Percentiles rank a stretch among this genome's conserved stretches.
phyloP scores from a whole-genome alignment of 169 alveolate genomes.

The Plasmodium cynomolgi region DNA sequence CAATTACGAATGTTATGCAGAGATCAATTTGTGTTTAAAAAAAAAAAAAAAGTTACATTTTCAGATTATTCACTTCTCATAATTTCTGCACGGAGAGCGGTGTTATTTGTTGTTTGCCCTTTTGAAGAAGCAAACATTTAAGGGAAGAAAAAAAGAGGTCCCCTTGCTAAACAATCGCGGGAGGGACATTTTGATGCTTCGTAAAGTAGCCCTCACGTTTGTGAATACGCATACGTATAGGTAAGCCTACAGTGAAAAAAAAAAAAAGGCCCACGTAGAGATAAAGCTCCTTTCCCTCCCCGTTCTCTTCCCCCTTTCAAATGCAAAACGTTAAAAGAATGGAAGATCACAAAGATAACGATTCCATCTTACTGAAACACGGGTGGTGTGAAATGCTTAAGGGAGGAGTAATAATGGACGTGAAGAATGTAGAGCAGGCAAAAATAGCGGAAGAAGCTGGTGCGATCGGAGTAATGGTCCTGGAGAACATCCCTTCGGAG shows the following conservation, averaged over 20 bases:
- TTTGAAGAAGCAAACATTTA: background rate
- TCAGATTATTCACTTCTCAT: background rate
- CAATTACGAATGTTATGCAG: background rate
- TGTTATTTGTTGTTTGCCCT: background rate
- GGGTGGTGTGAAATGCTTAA: constrained; percentile 82
- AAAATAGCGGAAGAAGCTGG: constrained; percentile 86
- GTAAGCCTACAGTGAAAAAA: background rate
- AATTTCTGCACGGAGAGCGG: background rate
- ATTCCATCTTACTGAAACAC: constrained; percentile 70
- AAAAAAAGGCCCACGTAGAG: background rate
- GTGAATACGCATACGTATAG: background rate
- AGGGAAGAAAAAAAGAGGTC: too few relatives aligned
- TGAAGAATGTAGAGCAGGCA: constrained; percentile 84
- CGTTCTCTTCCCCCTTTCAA: background rate
- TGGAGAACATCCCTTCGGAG: constrained; percentile 87
- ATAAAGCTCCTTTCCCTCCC: background rate
- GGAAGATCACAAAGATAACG: constrained; percentile 43
- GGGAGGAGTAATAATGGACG: constrained; percentile 89
- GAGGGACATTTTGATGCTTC: background rate
- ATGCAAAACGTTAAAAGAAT: background rate
- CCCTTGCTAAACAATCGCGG: background rate
- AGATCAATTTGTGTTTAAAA: background rate
- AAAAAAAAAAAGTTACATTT: background rate
- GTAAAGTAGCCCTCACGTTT: background rate
- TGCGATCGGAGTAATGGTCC: constrained; percentile 88